These are phyloP conservation scores for Kazachstania bromeliacearum DNA, from an alignment of 805 yeast genomes.

Conservation along the genomic window DNA sequence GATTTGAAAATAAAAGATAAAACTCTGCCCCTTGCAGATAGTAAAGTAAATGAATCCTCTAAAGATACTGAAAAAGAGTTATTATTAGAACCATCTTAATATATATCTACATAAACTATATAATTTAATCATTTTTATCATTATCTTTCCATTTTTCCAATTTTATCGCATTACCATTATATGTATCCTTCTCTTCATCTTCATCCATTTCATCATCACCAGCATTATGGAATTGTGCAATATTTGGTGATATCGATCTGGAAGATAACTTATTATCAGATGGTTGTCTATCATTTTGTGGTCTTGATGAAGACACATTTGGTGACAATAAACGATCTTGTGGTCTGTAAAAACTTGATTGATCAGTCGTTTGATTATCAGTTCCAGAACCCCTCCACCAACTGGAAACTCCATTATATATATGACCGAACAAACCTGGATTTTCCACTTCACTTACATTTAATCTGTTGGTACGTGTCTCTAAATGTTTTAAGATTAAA, in stretches of 20 bases:
- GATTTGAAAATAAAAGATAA: conserved; percentile 13
- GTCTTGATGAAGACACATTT: not conserved
- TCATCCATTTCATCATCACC: conserved; percentile 19
- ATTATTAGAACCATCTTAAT: not conserved
- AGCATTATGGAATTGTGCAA: conserved; percentile 22
- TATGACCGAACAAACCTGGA: conserved; percentile 27
- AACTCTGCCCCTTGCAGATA: not conserved
- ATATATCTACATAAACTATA: not conserved
- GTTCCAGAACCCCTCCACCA: conserved; percentile 29
- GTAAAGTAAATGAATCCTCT: not conserved
- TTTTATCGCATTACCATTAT: conserved; percentile 48
- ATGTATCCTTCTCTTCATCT: conserved; percentile 36
- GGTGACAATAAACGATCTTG: not conserved
- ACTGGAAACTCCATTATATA: conserved; percentile 28
- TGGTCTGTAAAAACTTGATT: not conserved
- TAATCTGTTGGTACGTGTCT: conserved; percentile 15
- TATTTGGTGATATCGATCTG: conserved; percentile 26
- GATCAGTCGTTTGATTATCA: not conserved
- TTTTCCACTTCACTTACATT: conserved; percentile 23
- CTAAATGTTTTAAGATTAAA: conserved; percentile 57
- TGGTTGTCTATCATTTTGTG: not conserved
- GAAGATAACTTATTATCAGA: conserved; percentile 8
- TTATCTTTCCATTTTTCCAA: conserved; percentile 37
- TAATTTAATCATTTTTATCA: not conserved
- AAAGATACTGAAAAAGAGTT: not conserved